Conservation (phyloP, 768 basidiomycete genomes). For the Mycena belliarum region DNA sequence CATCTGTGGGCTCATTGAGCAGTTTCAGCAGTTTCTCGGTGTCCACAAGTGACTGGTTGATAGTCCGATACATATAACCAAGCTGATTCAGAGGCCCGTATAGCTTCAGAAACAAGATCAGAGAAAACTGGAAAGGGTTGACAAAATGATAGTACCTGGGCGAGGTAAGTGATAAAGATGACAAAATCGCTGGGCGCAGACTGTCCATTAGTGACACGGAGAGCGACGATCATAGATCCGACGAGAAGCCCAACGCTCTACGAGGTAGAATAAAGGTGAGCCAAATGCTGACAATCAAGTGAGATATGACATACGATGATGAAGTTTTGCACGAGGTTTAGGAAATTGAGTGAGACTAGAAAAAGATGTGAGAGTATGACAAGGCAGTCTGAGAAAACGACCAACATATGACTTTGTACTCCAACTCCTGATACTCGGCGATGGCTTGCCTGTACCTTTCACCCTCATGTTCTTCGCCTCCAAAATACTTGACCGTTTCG, state of each 20-base stretch:
- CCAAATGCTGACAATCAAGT: too few relatives aligned
- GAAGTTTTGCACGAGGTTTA: slow-evolving; percentile 80
- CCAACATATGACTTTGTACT: slow-evolving; percentile 74
- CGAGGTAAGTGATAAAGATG: slow-evolving; percentile 80
- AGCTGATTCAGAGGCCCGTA: slow-evolving; percentile 78
- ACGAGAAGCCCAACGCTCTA: slow-evolving; percentile 79
- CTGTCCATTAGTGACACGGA: slow-evolving; percentile 57
- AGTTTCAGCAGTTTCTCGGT: slow-evolving; percentile 83
- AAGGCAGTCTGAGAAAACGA: slow-evolving; percentile 5
- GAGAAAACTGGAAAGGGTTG: background rate
- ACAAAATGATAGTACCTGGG: slow-evolving; percentile 56
- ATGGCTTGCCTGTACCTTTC: slow-evolving; percentile 73
- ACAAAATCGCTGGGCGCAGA: slow-evolving; percentile 65
- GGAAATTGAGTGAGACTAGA: slow-evolving; percentile 66
- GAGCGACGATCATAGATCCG: slow-evolving; percentile 79
- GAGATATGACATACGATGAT: slow-evolving; percentile 69
- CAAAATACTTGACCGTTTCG: slow-evolving; percentile 88
- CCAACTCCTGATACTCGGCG: slow-evolving; percentile 68
- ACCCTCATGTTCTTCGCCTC: slow-evolving; percentile 80
- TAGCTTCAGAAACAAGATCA: slow-evolving; percentile 38
- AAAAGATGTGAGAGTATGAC: slow-evolving; percentile 1
- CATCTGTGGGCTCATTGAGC: slow-evolving; percentile 79
- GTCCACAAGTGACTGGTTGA: slow-evolving; percentile 77
- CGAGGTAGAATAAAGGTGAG: slow-evolving; percentile 25
- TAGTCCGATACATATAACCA: slow-evolving; percentile 75